A percentile compares a stretch with the other conserved stretches of the same genome.
These are phyloP conservation scores for Cryptosporidium sp. DNA, from an alignment of 169 alveolate genomes.

Conservation along the genomic window DNA sequence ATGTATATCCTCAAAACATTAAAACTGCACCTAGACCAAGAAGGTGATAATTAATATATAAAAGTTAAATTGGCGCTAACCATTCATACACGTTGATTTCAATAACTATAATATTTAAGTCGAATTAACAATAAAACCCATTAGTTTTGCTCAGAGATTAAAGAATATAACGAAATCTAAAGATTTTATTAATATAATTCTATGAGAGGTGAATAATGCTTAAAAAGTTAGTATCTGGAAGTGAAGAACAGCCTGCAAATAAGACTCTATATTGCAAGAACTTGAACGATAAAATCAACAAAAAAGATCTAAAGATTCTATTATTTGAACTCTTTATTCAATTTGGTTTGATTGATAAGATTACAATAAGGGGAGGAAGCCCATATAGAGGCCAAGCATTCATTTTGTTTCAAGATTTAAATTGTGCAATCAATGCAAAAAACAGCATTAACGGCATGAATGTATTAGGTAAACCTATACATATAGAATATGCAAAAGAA, in stretches of 20 bases:
- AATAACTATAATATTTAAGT: no score
- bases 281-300: slow-evolving; percentile 54
- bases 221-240: slow-evolving; percentile 51
- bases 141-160: neutral
- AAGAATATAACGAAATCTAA: neutral
- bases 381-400: slow-evolving; percentile 66
- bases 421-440: slow-evolving; percentile 45
- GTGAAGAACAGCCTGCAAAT: slow-evolving; percentile 26
- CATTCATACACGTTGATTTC: no score
- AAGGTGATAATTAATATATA: neutral
- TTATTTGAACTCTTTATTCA: slow-evolving; percentile 67
- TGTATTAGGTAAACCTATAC: slow-evolving; percentile 49
- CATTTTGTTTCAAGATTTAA: slow-evolving; percentile 47
- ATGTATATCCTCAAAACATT: slow-evolving; percentile 9
- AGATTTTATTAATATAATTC: neutral
- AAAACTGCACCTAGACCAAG: slow-evolving; percentile 53
- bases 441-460: slow-evolving; percentile 51
- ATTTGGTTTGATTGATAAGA: slow-evolving; percentile 39
- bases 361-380: slow-evolving; percentile 62
- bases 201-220: slow-evolving; percentile 20
- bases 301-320: slow-evolving; percentile 32
- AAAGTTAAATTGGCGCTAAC: neutral
- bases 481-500: slow-evolving; percentile 35
- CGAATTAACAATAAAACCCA: no score
- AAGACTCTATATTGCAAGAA: slow-evolving; percentile 69